These are phyloP conservation scores for Coemansia sp. DNA, from an alignment of 192 early-diverging fungal genomes.

Conservation along the genomic window DNA sequence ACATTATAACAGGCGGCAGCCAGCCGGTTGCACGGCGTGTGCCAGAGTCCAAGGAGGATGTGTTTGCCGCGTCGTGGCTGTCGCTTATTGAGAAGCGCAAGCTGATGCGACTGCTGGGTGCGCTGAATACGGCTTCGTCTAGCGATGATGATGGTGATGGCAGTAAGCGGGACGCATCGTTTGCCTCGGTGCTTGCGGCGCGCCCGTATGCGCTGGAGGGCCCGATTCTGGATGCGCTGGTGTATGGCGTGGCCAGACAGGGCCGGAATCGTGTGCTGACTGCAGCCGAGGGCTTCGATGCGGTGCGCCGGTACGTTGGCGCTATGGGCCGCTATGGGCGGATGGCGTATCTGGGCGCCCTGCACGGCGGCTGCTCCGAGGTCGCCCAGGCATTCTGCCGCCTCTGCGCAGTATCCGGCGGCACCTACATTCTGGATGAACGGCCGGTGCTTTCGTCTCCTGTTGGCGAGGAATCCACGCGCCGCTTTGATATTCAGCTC, in stretches of 20 bases:
- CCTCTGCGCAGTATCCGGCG: conserved; percentile 86
- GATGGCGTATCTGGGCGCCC: conserved; percentile 74
- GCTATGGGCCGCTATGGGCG: conserved; percentile 86
- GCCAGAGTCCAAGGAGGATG: conserved; percentile 87
- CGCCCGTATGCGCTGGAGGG: conserved; percentile 61
- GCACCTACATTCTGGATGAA: conserved; percentile 80
- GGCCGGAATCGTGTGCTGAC: conserved; percentile 23
- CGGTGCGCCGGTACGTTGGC: conserved; percentile 65
- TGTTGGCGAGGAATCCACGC: conserved; percentile 15
- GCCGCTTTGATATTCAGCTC: conserved; percentile 34
- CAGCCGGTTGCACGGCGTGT: conserved; percentile 60
- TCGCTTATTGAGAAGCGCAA: conserved; percentile 82
- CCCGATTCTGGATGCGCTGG: conserved; percentile 63
- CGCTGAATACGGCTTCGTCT: conserved; percentile 33
- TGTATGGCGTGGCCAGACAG: conserved; percentile 64
- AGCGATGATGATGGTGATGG: conserved; percentile 21
- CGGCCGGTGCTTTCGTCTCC: conserved; percentile 31
- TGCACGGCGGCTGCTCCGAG: conserved; percentile 90
- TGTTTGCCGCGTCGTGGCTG: conserved; percentile 78
- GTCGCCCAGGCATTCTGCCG: conserved; percentile 89
- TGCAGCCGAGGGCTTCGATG: conserved; percentile 65
- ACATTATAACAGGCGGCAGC: conserved; percentile 36
- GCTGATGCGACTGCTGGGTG: conserved; percentile 85
- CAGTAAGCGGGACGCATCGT: conserved; percentile 22
- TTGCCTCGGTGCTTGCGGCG: conserved; percentile 48